Evolutionary conservation across 2,329 filamentous ascomycete species (phyloP).

Genomic region (Penicillium sp.): DNA sequence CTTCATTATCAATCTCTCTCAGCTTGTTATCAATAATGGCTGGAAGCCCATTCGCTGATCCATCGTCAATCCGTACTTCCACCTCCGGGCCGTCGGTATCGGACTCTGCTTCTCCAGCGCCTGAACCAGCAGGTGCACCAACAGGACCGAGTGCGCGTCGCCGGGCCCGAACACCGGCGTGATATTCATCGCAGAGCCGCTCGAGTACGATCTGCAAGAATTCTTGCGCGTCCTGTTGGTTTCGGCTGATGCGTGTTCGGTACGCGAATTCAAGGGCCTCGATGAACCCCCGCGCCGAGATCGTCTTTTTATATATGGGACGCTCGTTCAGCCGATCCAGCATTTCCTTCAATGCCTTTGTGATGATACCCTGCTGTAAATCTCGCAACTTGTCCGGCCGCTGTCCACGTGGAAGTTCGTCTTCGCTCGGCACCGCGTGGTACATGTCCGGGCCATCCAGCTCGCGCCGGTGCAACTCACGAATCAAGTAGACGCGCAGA

Average conservation of each 20-base stretch:
- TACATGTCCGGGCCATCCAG: slow-evolving; percentile 82
- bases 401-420: slow-evolving; percentile 41
- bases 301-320: slow-evolving; percentile 90
- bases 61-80: slow-evolving; percentile 44
- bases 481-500: slow-evolving; percentile 86
- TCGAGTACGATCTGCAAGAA: slow-evolving; percentile 94
- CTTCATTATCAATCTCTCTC: slow-evolving; percentile 42
- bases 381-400: slow-evolving; percentile 56
- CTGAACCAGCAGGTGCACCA: slow-evolving; percentile 24
- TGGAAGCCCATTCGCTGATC: slow-evolving; percentile 35
- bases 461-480: slow-evolving; percentile 81
- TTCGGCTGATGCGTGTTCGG: slow-evolving; percentile 84
- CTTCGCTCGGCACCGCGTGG: slow-evolving; percentile 58
- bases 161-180: slow-evolving; percentile 78
- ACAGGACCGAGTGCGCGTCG: slow-evolving; percentile 38
- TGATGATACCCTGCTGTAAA: slow-evolving; percentile 81
- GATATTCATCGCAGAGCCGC: slow-evolving; percentile 89
- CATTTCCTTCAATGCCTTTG: slow-evolving; percentile 86
- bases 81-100: slow-evolving; percentile 22
- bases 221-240: slow-evolving; percentile 97
- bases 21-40: slow-evolving; percentile 44
- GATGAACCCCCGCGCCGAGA: slow-evolving; percentile 85
- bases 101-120: slow-evolving; percentile 2
- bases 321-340: slow-evolving; percentile 91
- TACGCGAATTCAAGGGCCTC: slow-evolving; percentile 83